Percentiles rank a stretch among this genome's conserved stretches.
phyloP scores from a whole-genome alignment of 2,329 filamentous ascomycete genomes.

The Microdochium trichocladiopsis region DNA sequence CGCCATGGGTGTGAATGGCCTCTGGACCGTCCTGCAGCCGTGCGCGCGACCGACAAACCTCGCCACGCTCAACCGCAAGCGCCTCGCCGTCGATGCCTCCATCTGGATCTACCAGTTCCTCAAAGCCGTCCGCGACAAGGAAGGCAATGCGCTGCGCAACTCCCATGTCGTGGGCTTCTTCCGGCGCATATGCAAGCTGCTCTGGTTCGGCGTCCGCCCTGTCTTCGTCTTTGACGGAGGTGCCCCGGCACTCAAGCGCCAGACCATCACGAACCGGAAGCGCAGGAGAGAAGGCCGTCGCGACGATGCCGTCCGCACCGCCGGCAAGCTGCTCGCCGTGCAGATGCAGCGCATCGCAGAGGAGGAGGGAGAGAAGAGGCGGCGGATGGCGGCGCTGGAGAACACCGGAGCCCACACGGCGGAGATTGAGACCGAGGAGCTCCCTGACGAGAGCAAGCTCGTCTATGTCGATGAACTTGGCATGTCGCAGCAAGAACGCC shows the following conservation, averaged over 20 bases:
- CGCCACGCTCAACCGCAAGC: conserved; percentile 91
- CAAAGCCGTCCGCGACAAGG: conserved; percentile 96
- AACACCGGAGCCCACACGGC: conserved; percentile 24
- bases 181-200: conserved; percentile 91
- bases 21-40: conserved; percentile 94
- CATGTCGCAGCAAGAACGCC: conserved; percentile 71
- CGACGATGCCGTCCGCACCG: conserved; percentile 88
- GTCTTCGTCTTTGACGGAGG: conserved; percentile 98
- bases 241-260: conserved; percentile 81
- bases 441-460: conserved; percentile 61
- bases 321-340: conserved; percentile 82
- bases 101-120: conserved; percentile 99
- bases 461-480: conserved; percentile 89
- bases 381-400: conserved; percentile 34
- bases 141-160: conserved; percentile 93
- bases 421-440: conserved; percentile 48
- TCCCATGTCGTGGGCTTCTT: conserved; percentile 97
- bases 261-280: conserved; percentile 78
- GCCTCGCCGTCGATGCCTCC: conserved; percentile 92
- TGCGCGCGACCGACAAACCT: conserved; percentile 94
- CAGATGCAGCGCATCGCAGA: conserved; percentile 91
- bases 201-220: conserved; percentile 93
- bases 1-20: conserved; percentile 91
- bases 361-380: conserved; percentile 68
- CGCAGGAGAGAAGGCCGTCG: conserved; percentile 76